Evolutionary conservation across 2,329 filamentous ascomycete genomes (phyloP).

Genomic region (Metarhizium humberi): DNA sequence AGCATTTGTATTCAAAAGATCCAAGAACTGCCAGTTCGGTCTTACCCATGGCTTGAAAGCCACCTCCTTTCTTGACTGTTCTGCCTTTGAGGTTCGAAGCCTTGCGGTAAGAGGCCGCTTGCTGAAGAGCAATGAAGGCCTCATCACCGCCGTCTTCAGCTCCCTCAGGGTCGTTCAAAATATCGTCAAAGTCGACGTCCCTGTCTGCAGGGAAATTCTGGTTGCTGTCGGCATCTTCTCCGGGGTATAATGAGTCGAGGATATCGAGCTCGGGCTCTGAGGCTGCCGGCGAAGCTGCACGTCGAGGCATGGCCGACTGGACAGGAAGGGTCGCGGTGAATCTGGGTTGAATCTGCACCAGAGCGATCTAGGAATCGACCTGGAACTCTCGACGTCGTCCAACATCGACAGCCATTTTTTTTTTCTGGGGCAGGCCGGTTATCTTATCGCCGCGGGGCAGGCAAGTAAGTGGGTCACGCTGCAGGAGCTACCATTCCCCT

Average conservation of each 20-base stretch:
- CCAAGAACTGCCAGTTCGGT: background rate
- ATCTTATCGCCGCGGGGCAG: constrained; percentile 30
- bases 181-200: constrained; percentile 49
- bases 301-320: constrained; percentile 51
- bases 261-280: constrained; percentile 94
- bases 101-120: constrained; percentile 83
- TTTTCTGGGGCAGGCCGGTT: constrained; percentile 21
- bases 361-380: background rate
- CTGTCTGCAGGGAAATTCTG: constrained; percentile 26
- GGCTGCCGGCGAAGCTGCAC: constrained; percentile 67
- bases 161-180: constrained; percentile 41
- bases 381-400: background rate
- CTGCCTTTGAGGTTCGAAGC: constrained; percentile 72
- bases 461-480: constrained; percentile 6
- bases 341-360: background rate
- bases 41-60: constrained; percentile 88
- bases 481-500: background rate
- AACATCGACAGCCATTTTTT: constrained; percentile 11
- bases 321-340: background rate
- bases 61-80: constrained; percentile 87
- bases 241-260: constrained; percentile 63
- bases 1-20: background rate
- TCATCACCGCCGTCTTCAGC: constrained; percentile 63
- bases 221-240: constrained; percentile 40
- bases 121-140: constrained; percentile 81